phyloP scores from a whole-genome alignment of 331 rosid species.

The Quercus phellos region DNA sequence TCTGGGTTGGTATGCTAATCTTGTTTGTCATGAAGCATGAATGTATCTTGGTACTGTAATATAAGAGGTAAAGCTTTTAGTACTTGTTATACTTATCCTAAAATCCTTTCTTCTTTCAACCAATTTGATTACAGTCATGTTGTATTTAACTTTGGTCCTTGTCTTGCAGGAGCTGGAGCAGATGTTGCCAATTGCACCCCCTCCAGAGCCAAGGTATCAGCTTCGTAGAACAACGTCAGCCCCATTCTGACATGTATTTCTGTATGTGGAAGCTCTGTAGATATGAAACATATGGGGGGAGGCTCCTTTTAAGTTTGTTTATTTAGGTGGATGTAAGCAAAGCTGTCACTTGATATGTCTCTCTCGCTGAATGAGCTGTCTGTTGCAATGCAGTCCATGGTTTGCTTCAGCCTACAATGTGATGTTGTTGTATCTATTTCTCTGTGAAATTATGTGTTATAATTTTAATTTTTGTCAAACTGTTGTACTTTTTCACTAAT shows the following conservation, averaged over 20 bases:
- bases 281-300: slow-evolving; percentile 24
- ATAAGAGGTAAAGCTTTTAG: too few species aligned
- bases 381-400: slow-evolving; percentile 9
- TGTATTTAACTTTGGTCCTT: not conserved
- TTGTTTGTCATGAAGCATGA: not conserved
- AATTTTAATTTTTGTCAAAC: slow-evolving; percentile 16
- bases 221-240: slow-evolving; percentile 81
- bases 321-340: slow-evolving; percentile 1
- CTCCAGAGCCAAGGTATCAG: slow-evolving; percentile 78
- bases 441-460: slow-evolving; percentile 13
- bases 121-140: not conserved
- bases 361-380: not conserved
- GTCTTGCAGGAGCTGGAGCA: slow-evolving; percentile 64
- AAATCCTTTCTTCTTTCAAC: not conserved
- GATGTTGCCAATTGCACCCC: slow-evolving; percentile 47
- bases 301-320: slow-evolving; percentile 4
- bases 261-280: slow-evolving; percentile 25
- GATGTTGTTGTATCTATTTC: slow-evolving; percentile 12
- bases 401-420: slow-evolving; percentile 3
- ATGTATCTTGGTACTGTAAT: not conserved
- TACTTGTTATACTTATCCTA: too few species aligned
- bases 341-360: not conserved
- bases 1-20: not conserved
- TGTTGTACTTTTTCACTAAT: not conserved
- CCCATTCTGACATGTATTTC: slow-evolving; percentile 40